Conservation (phyloP, 192 early-diverging fungal species). For the Obelidium mucronatum region DNA sequence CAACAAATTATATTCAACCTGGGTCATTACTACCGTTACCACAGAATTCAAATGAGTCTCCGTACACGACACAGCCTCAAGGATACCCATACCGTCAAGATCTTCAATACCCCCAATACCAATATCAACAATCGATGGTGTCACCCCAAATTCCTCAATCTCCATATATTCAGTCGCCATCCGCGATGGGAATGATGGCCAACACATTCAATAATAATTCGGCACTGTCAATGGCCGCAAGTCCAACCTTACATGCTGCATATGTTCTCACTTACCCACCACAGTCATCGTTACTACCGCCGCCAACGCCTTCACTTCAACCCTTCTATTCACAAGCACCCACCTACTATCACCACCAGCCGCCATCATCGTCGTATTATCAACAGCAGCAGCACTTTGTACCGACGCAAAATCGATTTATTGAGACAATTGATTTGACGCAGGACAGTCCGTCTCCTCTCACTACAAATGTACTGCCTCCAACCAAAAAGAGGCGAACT, state of each 20-base stretch:
- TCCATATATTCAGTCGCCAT: not conserved
- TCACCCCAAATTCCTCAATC: not conserved
- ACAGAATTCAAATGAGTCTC: too few relatives aligned
- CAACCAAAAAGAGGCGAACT: not conserved
- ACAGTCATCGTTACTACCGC: not conserved
- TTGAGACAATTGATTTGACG: slow-evolving; percentile 29
- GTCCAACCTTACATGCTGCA: slow-evolving; percentile 10
- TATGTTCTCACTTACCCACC: not conserved
- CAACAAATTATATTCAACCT: too few relatives aligned
- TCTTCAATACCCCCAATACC: not conserved
- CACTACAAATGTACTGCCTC: not conserved
- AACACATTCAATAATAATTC: not conserved
- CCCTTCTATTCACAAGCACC: not conserved
- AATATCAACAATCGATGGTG: not conserved
- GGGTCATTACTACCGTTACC: too few relatives aligned
- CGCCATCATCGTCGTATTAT: not conserved
- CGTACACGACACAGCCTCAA: too few relatives aligned
- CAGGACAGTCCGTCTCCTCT: not conserved
- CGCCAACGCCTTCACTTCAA: not conserved
- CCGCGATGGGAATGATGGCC: not conserved
- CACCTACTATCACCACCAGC: not conserved
- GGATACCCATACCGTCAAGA: too few relatives aligned
- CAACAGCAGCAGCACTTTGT: not conserved
- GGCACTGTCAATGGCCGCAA: not conserved
- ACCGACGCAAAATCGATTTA: not conserved